phyloP scores from a whole-genome alignment of 2,329 filamentous ascomycete genomes.

The Cordyceps cicadae region DNA sequence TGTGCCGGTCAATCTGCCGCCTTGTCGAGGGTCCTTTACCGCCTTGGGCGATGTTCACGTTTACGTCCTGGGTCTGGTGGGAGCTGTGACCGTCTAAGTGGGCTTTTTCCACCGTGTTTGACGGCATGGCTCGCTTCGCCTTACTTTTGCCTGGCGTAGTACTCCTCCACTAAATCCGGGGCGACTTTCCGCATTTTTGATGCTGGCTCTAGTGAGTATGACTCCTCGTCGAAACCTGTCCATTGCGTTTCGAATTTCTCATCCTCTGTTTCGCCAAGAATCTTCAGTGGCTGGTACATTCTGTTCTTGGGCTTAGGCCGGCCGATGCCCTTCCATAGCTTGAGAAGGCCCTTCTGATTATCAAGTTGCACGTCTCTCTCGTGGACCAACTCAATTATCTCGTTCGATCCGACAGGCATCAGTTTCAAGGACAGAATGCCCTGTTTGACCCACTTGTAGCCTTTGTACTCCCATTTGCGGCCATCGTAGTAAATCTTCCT shows the following conservation, averaged over 20 bases:
- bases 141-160: not conserved
- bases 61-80: not conserved
- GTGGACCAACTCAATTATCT: not conserved
- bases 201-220: not conserved
- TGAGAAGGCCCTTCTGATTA: not conserved
- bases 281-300: not conserved
- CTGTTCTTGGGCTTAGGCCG: not conserved
- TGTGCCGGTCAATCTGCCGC: not conserved
- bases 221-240: not conserved
- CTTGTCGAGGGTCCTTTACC: not conserved
- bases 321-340: not conserved
- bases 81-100: not conserved
- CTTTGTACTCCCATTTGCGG: not conserved
- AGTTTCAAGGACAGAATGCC: not conserved
- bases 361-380: not conserved
- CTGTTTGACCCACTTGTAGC: not conserved
- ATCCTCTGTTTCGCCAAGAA: not conserved
- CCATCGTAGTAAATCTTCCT: not conserved
- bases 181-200: not conserved
- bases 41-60: not conserved
- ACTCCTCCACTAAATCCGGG: not conserved
- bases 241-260: not conserved
- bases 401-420: not conserved
- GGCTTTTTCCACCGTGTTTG: too few relatives aligned
- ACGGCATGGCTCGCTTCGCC: not conserved